Evolutionary conservation across 1,139 yeast genomes (phyloP), one percentile per base, ranked within the genome.

Genomic region (Hansenula anomala): DNA sequence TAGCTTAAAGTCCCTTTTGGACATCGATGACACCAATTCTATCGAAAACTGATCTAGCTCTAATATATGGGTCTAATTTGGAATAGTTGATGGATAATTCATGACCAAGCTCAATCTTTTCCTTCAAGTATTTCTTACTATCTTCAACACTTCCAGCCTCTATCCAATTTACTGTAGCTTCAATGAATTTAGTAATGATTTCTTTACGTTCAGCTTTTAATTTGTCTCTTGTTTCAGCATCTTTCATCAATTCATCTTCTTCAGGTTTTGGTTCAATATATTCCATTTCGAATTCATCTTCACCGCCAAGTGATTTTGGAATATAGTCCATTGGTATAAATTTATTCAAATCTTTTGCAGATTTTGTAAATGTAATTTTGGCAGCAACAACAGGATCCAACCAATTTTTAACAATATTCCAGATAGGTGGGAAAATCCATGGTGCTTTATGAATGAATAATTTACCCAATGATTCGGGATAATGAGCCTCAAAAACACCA

Each of bases 371-470:
- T 20, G 73, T 70, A 49, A 88, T 80, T 61, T 86, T 88, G 23
- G 86, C 69, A 0, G 94, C 95, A 33, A 88, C 94, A 10, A 81
- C 90, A 2, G 96, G 96, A 55, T 88, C 95, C 42, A 88, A 66
- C 95, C 95, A 87, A 48, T 78, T 80, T 59, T 82, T 86, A 53
- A 88, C 79, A 49, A 87, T 73, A 45, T 78, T 80, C 96, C 96
- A 88, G 47, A 87, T 82, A 25, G 94, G 86, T 45, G 80, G 75
- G 66, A 88, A 88, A 34, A 88, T 73, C 94, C 95, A 85, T 7
- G 96, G 96, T 0, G 96, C 95, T 50, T 83, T 83, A 63, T 88
- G 95, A 46, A 88, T 78, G 54, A 85, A 69, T 38, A 88, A 62
- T 39, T 74, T 74, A 15, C 94, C 94, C 36, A 88, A 69, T 37